Conservation (phyloP, 139 green algal genomes). For the Zygnema cylindricum region DNA sequence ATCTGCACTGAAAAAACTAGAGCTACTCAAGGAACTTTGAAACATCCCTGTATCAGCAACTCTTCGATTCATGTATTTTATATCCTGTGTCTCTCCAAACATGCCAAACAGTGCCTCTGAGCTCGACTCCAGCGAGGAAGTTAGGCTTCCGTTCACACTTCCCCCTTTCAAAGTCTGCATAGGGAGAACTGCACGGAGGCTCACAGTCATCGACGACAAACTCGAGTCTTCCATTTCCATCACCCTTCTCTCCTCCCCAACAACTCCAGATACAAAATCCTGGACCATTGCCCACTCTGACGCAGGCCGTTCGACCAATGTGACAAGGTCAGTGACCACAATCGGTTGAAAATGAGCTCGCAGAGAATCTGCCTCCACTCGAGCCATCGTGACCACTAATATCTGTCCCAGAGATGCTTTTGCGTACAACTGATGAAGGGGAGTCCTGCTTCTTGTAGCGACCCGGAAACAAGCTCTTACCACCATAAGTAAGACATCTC, state of each 20-base stretch:
- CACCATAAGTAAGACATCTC: slow-evolving; percentile 30
- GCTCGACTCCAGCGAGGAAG: not conserved
- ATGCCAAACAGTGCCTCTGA: not conserved
- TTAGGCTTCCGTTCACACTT: not conserved
- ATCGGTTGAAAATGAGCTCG: slow-evolving; percentile 56
- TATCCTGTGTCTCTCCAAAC: not conserved
- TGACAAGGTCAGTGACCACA: slow-evolving; percentile 53
- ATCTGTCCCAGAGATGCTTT: slow-evolving; percentile 36
- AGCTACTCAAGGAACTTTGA: slow-evolving; percentile 11
- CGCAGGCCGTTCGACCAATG: not conserved
- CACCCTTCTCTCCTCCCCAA: not conserved
- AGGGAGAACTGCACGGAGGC: slow-evolving; percentile 63
- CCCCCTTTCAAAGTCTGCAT: slow-evolving; percentile 27
- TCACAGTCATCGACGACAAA: not conserved
- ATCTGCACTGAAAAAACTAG: not conserved
- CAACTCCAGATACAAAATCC: slow-evolving; percentile 74
- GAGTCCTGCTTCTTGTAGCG: not conserved
- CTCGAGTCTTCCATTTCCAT: not conserved
- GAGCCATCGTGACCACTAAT: not conserved
- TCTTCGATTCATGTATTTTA: not conserved
- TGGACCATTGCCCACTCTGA: slow-evolving; percentile 22
- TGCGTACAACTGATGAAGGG: slow-evolving; percentile 16
- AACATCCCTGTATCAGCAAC: not conserved
- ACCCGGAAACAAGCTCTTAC: slow-evolving; percentile 38
- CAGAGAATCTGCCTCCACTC: slow-evolving; percentile 76